Evolutionary conservation across 495 filamentous ascomycete genomes (phyloP).

Genomic region (Usnea hakonensis): DNA sequence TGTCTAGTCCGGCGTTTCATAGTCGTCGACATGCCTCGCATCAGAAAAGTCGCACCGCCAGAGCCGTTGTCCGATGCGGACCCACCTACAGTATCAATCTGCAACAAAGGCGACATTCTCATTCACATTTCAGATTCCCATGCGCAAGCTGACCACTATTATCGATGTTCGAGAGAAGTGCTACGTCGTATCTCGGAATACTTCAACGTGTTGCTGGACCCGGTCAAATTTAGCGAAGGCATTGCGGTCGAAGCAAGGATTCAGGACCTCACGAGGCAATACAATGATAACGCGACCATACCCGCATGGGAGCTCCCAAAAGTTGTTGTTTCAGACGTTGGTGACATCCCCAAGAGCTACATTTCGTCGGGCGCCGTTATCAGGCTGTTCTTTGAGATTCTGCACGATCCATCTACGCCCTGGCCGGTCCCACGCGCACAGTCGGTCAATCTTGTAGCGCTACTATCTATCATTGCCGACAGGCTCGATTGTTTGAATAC

Average conservation of each 20-base stretch:
- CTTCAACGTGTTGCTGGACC: conserved; percentile 40
- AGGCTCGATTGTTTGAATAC: conserved; percentile 48
- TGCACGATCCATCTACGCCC: conserved; percentile 14
- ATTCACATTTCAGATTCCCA: conserved; percentile 7
- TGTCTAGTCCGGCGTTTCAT: background rate
- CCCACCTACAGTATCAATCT: conserved; percentile 1
- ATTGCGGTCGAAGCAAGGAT: conserved; percentile 19
- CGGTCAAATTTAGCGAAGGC: conserved; percentile 43
- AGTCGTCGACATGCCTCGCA: conserved; percentile 4
- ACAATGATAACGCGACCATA: conserved; percentile 3
- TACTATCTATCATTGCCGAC: conserved; percentile 60
- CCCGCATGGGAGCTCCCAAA: conserved; percentile 15
- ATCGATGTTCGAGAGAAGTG: conserved; percentile 13
- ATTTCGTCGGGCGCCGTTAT: background rate
- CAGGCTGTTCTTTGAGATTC: conserved; percentile 12
- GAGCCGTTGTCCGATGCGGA: background rate
- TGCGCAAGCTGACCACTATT: background rate
- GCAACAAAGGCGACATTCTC: conserved; percentile 16
- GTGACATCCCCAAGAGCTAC: conserved; percentile 4
- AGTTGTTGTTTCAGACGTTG: conserved; percentile 17
- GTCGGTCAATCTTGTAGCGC: conserved; percentile 47
- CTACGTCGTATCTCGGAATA: conserved; percentile 28
- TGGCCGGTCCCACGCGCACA: conserved; percentile 3
- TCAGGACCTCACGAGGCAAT: conserved; percentile 4
- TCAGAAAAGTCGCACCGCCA: background rate